phyloP scores from a whole-genome alignment of 371 early-diverging fungal species.

The Mortierella sp. region DNA sequence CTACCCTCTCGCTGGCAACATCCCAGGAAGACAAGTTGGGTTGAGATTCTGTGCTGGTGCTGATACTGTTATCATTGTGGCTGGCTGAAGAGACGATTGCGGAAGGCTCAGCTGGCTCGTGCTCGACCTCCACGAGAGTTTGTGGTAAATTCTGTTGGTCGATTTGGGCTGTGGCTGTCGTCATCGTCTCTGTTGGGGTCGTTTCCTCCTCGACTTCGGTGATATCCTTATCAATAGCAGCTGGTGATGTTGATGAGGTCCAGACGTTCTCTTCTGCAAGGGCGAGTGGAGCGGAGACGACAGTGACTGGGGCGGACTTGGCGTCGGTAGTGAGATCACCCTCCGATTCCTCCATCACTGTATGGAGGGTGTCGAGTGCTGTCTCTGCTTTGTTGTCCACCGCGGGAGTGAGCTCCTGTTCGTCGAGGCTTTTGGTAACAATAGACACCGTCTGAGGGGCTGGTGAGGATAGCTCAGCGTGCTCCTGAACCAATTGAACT shows the following conservation, averaged over 20 bases:
- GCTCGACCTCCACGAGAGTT: neutral
- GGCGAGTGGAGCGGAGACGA: neutral
- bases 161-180: neutral
- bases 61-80: neutral
- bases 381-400: neutral
- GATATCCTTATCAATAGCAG: neutral
- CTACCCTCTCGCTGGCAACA: conserved; percentile 37
- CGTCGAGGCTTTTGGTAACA: neutral
- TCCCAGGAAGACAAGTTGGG: conserved; percentile 23
- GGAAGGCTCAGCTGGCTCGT: conserved; percentile 10
- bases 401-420: neutral
- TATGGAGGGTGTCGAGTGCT: neutral
- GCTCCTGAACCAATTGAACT: neutral
- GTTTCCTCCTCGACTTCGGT: neutral
- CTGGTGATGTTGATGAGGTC: neutral
- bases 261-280: neutral
- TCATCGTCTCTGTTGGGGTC: neutral
- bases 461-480: neutral
- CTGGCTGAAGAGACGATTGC: neutral
- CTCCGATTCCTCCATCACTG: neutral
- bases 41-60: neutral
- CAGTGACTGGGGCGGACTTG: neutral
- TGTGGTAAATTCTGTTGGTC: neutral
- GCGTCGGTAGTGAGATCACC: neutral
- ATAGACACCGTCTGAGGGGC: neutral